Percentiles rank a stretch among this genome's conserved stretches.
Evolutionary conservation across 1,284 basidiomycete species (phyloP).

Genomic region (Rhodotorula glutinis): DNA sequence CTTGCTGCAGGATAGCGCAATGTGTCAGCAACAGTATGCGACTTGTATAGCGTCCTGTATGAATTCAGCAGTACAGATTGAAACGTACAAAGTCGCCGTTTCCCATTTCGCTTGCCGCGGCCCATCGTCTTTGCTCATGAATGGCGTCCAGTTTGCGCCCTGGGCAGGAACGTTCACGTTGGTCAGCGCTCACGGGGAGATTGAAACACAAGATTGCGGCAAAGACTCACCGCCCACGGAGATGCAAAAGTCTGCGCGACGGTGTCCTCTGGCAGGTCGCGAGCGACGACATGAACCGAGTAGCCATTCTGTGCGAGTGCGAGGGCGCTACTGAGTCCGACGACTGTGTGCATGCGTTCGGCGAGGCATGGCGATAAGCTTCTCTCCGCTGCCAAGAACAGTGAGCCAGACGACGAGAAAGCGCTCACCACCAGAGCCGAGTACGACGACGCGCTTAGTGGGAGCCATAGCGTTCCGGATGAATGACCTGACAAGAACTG

Average conservation of each 20-base stretch:
- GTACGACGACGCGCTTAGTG: slow-evolving; percentile 14
- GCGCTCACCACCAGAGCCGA: slow-evolving; percentile 24
- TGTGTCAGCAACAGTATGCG: too few relatives aligned
- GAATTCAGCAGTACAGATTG: too few relatives aligned
- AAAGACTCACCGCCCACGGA: slow-evolving; percentile 65
- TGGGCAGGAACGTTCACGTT: slow-evolving; percentile 43
- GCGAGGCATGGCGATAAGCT: too few relatives aligned
- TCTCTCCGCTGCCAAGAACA: too few relatives aligned
- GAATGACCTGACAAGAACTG: neutral
- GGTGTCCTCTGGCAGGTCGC: slow-evolving; percentile 64
- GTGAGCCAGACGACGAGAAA: neutral
- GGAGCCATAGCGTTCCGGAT: neutral
- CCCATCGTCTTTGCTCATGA: slow-evolving; percentile 42
- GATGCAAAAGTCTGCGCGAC: slow-evolving; percentile 61
- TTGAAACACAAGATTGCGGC: too few relatives aligned
- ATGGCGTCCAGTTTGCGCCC: slow-evolving; percentile 67
- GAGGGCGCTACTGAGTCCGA: slow-evolving; percentile 52
- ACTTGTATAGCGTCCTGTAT: too few relatives aligned
- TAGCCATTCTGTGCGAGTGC: slow-evolving; percentile 52
- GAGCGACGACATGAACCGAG: slow-evolving; percentile 60
- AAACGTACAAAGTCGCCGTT: slow-evolving; percentile 22
- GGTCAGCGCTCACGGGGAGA: too few relatives aligned
- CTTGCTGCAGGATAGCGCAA: slow-evolving; percentile 47
- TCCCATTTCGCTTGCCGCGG: slow-evolving; percentile 30
- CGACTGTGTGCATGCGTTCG: slow-evolving; percentile 45